Conservation (phyloP, 2,329 filamentous ascomycete genomes). For the Cladorrhinum sp. region DNA sequence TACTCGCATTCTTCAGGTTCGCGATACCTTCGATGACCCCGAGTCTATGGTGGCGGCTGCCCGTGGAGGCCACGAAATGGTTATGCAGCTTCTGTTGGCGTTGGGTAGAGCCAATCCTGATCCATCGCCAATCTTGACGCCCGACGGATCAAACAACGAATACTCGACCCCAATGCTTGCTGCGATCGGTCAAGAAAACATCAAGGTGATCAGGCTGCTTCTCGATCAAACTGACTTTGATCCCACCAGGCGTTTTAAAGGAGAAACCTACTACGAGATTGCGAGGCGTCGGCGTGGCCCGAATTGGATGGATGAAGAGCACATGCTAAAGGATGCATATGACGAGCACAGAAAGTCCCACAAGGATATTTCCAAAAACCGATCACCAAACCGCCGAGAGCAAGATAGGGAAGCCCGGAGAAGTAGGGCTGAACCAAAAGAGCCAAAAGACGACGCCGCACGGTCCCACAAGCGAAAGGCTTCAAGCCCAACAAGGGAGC, state of each 20-base stretch:
- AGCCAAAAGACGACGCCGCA: slow-evolving; percentile 45
- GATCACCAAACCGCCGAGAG: slow-evolving; percentile 47
- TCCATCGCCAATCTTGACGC: slow-evolving; percentile 59
- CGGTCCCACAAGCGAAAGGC: slow-evolving; percentile 45
- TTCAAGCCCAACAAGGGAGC: slow-evolving; percentile 48
- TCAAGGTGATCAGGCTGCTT: slow-evolving; percentile 78
- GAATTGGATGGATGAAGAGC: slow-evolving; percentile 84
- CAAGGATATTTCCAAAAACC: slow-evolving; percentile 47
- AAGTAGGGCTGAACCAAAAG: slow-evolving; percentile 43
- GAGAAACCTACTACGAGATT: slow-evolving; percentile 82
- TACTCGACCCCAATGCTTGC: slow-evolving; percentile 90
- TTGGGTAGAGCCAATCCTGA: slow-evolving; percentile 65
- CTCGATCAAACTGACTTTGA: slow-evolving; percentile 76
- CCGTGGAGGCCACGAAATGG: slow-evolving; percentile 83
- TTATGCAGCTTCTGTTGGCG: slow-evolving; percentile 74
- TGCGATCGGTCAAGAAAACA: slow-evolving; percentile 84
- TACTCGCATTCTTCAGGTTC: slow-evolving; percentile 58
- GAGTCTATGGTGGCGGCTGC: slow-evolving; percentile 88
- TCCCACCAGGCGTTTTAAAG: slow-evolving; percentile 72
- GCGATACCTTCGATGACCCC: slow-evolving; percentile 65
- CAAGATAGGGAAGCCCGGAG: slow-evolving; percentile 43
- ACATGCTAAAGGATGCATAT: slow-evolving; percentile 73
- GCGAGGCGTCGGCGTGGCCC: slow-evolving; percentile 79
- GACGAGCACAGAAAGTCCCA: slow-evolving; percentile 59
- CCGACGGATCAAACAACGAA: slow-evolving; percentile 47